These are phyloP conservation scores for Tylopilus sp. DNA, from an alignment of 1,284 basidiomycete species.

Conservation along the genomic window DNA sequence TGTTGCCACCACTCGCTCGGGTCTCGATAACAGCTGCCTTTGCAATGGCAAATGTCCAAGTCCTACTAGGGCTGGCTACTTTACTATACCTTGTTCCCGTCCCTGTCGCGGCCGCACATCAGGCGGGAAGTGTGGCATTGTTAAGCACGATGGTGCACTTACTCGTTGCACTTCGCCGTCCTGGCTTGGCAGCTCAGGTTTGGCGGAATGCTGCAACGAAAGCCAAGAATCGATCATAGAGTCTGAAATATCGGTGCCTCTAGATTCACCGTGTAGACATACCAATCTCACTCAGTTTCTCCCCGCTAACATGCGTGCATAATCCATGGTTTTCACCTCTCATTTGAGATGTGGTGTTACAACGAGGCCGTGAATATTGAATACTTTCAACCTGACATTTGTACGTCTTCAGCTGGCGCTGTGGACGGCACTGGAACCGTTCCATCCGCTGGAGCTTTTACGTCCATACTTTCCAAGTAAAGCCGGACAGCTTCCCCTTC, in stretches of 20 bases:
- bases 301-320: background rate
- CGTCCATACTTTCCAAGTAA: constrained; percentile 71
- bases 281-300: constrained; percentile 27
- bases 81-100: constrained; percentile 93
- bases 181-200: constrained; percentile 63
- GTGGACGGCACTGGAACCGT: constrained; percentile 37
- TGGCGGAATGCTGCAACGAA: constrained; percentile 49
- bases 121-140: constrained; percentile 89
- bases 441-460: constrained; percentile 52
- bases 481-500: constrained; percentile 73
- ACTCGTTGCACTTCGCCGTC: constrained; percentile 70
- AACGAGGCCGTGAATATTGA: constrained; percentile 17
- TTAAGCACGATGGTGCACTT: constrained; percentile 85
- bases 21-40: constrained; percentile 69
- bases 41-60: constrained; percentile 84
- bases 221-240: constrained; percentile 16
- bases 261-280: constrained; percentile 13
- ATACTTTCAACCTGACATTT: constrained; percentile 66
- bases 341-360: constrained; percentile 11
- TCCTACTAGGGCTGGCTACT: constrained; percentile 87
- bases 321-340: background rate
- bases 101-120: constrained; percentile 89
- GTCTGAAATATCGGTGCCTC: background rate
- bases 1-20: constrained; percentile 68
- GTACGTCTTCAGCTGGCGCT: constrained; percentile 62